Conservation (phyloP, 139 green algal genomes). For the Tetradesmus obliquus region DNA sequence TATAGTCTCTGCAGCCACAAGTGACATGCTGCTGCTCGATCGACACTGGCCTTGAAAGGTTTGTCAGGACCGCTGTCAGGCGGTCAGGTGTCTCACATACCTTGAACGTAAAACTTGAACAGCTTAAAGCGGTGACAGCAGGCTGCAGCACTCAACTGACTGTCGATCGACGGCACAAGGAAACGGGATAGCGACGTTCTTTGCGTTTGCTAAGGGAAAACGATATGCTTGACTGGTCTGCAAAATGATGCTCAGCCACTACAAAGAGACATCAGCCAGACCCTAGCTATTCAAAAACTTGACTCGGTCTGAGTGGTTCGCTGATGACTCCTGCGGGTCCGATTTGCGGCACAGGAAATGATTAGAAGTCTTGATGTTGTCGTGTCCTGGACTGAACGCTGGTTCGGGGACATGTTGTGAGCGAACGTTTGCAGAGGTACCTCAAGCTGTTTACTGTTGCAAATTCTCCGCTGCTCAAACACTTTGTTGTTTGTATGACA, state of each 20-base stretch:
- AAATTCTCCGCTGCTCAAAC: not conserved
- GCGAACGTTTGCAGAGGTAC: not conserved
- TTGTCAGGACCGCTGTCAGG: not conserved
- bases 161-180: not conserved
- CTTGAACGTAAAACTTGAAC: not conserved
- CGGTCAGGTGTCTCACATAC: not conserved
- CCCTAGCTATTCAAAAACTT: not conserved
- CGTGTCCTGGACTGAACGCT: too few relatives aligned
- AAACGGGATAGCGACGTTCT: too few relatives aligned
- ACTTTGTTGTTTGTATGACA: too few relatives aligned
- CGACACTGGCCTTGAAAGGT: not conserved
- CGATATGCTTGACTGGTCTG: too few relatives aligned
- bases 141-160: not conserved
- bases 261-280: too few relatives aligned
- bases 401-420: not conserved
- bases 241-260: too few relatives aligned
- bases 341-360: too few relatives aligned
- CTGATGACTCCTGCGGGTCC: not conserved
- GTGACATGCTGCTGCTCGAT: constrained; percentile 5
- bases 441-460: not conserved
- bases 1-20: not conserved
- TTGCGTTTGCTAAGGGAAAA: too few relatives aligned
- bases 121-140: not conserved
- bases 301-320: not conserved
- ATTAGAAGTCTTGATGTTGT: too few relatives aligned